Base-by-base conservation (phyloP, 2,329 filamentous ascomycete genomes). In the Monosporascus cannonballus region DNA sequence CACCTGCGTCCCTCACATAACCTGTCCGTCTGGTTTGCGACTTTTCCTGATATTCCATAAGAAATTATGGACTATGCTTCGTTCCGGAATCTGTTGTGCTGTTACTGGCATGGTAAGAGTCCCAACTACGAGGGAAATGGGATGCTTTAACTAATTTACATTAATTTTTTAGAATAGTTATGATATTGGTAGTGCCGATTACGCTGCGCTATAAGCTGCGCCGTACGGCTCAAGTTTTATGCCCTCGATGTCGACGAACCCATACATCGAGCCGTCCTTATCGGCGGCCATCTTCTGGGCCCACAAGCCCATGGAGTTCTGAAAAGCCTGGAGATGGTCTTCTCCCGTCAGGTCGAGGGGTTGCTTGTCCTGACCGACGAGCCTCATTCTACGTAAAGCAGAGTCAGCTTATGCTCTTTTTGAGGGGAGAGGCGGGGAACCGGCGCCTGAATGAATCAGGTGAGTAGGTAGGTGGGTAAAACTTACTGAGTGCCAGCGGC, bases 151-250 rank as follows among this genome's bases (percentile, higher is more conserved):
- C 30, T 34, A 14, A 5, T 14, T 14, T 4, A 14, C 2, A 5
- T 34, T 14, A 9, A 11, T 11, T 2, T 11, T 4, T 11, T 11
- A 11, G 8, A 34, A 14, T 34, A 34, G 30, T 14, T 34, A 34
- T 5, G 4, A 4, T 14, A 34, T 34, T 34, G 30, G 4, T 34
- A 14, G 3, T 34, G 30, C 9, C 9, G 30, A 11, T 34, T 34
- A 34, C 30, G 30, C 9, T 9, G 30, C 11, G 30, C 30, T 24
- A 44, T 65, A 63, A 2, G 67, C 54, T 2, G 62, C 61, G 1
- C 69, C 70, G 30, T 60, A 72, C 0, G 69, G 65, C 54, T 68
- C 51, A 30, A 72, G 52, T 48, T 68, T 55, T 2, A 64, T 27
- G 0, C 64, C 69, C 3, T 59, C 59, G 7, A 72, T 60, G 17